Conservation (phyloP, 1,139 yeast genomes). For the Nakaseomyces glabratus region DNA sequence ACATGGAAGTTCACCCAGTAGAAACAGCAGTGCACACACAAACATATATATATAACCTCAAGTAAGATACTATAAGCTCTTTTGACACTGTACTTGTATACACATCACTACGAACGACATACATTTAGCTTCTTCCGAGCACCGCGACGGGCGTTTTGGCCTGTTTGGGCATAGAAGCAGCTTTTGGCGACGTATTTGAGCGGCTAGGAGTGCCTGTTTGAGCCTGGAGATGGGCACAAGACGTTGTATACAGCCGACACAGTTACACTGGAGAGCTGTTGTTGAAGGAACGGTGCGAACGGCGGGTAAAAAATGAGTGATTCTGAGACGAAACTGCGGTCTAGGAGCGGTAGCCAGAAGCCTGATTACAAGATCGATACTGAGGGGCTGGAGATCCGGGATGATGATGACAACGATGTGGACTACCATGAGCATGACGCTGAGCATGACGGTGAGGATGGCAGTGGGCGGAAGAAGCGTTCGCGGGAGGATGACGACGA, state of each 20-base stretch:
- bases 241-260: too few species aligned
- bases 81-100: neutral
- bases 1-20: slow-evolving; percentile 57
- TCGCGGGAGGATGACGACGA: slow-evolving; percentile 11
- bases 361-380: slow-evolving; percentile 24
- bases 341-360: slow-evolving; percentile 20
- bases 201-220: too few species aligned
- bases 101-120: neutral
- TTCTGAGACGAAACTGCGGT: slow-evolving; percentile 12
- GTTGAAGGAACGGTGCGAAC: too few species aligned
- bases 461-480: slow-evolving; percentile 5
- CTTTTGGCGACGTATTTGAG: too few species aligned
- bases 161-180: too few species aligned
- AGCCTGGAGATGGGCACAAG: too few species aligned
- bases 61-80: slow-evolving; percentile 3
- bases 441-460: slow-evolving; percentile 5
- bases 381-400: slow-evolving; percentile 25
- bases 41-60: neutral
- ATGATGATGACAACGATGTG: slow-evolving; percentile 23
- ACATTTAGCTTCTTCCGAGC: too few species aligned
- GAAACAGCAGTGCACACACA: neutral
- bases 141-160: too few species aligned
- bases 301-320: slow-evolving; percentile 7
- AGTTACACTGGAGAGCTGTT: too few species aligned
- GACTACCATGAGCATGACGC: slow-evolving; percentile 24